Evolutionary conservation across 2,329 filamentous ascomycete genomes (phyloP).

Genomic region (Chrysoporthe deuterocubensis): DNA sequence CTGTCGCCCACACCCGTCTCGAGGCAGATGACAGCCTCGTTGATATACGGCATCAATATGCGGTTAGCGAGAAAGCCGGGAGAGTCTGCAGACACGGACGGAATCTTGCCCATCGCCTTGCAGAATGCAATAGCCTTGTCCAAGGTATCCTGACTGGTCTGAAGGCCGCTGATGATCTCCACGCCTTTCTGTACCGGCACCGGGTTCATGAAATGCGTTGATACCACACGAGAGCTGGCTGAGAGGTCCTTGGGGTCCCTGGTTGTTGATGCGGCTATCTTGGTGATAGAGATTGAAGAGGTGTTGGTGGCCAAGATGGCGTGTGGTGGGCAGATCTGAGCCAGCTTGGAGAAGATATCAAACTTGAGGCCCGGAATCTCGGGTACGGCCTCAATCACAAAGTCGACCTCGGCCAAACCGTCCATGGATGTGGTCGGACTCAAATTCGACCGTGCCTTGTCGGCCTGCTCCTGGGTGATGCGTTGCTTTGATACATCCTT

Average conservation of each 20-base stretch:
- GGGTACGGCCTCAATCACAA: constrained; percentile 96
- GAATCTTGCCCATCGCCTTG: constrained; percentile 89
- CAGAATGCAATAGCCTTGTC: constrained; percentile 85
- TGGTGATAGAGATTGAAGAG: constrained; percentile 97
- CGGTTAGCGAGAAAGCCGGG: constrained; percentile 96
- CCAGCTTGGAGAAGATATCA: constrained; percentile 83
- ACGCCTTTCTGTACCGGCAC: constrained; percentile 97
- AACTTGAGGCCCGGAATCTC: constrained; percentile 88
- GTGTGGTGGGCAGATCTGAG: constrained; percentile 79
- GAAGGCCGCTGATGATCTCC: constrained; percentile 93
- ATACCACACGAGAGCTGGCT: constrained; percentile 84
- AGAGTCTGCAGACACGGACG: constrained; percentile 84
- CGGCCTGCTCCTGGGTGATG: constrained; percentile 80
- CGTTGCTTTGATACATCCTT: constrained; percentile 91
- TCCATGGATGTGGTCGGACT: constrained; percentile 74
- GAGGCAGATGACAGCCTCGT: constrained; percentile 94
- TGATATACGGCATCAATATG: constrained; percentile 99
- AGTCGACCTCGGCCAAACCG: constrained; percentile 81
- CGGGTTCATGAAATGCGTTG: constrained; percentile 99
- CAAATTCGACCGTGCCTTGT: constrained; percentile 72
- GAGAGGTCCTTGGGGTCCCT: constrained; percentile 78
- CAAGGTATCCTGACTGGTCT: constrained; percentile 82
- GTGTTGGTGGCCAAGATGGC: constrained; percentile 96
- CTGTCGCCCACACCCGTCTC: constrained; percentile 89
- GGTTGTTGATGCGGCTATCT: constrained; percentile 86